Conservation (phyloP, 2,329 filamentous ascomycete species). For the Cytospora mali region DNA sequence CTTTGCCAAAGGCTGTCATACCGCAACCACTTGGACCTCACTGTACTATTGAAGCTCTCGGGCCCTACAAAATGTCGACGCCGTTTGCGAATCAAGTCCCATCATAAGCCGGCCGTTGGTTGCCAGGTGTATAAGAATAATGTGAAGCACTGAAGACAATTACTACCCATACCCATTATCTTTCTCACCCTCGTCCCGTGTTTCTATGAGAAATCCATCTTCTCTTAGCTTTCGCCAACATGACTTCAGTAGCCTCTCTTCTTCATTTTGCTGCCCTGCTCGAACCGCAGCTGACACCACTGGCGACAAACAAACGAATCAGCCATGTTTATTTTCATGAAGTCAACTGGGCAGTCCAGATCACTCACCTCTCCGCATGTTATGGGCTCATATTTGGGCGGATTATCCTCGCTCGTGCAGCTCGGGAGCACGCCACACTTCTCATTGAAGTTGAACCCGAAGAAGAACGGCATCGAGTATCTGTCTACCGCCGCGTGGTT, state of each 20-base stretch:
- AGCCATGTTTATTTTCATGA: background rate
- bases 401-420: conserved; percentile 49
- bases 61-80: no score
- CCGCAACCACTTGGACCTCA: no score
- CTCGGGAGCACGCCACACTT: conserved; percentile 51
- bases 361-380: conserved; percentile 47
- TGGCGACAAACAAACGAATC: background rate
- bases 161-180: no score
- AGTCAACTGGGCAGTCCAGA: conserved; percentile 34
- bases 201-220: background rate
- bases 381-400: conserved; percentile 53
- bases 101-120: no score
- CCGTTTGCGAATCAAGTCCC: no score
- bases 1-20: no score
- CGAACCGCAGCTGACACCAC: conserved; percentile 40
- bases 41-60: no score
- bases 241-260: background rate
- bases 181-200: background rate
- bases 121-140: no score
- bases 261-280: conserved; percentile 28
- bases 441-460: conserved; percentile 56
- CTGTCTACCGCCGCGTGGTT: conserved; percentile 46
- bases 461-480: conserved; percentile 60
- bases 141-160: no score
- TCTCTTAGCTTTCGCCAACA: background rate